Conservation (phyloP, 176 grass and related monocot genomes). For the Zea luxurians region DNA sequence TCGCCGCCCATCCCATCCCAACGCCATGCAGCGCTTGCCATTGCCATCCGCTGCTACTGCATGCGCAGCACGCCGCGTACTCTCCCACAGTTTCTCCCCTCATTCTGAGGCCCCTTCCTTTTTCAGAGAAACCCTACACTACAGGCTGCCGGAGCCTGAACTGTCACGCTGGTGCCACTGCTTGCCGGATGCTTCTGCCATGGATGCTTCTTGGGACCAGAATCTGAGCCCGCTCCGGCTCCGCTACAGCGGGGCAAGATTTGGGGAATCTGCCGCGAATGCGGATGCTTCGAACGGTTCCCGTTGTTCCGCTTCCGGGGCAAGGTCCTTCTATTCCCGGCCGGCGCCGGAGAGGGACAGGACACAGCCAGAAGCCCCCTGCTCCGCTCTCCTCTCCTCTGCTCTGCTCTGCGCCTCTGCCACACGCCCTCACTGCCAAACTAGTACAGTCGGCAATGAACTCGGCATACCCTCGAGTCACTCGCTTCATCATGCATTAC, state of each 20-base stretch:
- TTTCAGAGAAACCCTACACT: neutral
- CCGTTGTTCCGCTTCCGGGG: neutral
- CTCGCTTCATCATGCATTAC: neutral
- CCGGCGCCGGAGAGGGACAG: no score
- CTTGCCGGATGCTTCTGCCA: neutral
- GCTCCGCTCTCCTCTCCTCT: no score
- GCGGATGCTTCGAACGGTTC: neutral
- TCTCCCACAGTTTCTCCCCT: neutral
- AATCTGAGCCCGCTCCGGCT: neutral
- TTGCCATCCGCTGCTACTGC: no score
- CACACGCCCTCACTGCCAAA: neutral
- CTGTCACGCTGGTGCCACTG: neutral
- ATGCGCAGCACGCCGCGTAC: neutral
- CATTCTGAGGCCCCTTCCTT: neutral
- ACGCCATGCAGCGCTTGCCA: no score
- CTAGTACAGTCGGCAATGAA: neutral
- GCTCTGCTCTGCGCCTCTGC: no score
- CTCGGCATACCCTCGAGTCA: no score
- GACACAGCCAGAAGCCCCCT: no score
- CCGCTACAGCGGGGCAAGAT: neutral
- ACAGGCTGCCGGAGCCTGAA: neutral
- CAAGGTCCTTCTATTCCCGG: no score
- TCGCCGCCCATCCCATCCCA: neutral
- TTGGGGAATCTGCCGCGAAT: neutral
- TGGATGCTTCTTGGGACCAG: slow-evolving; percentile 10